Evolutionary conservation across 352 stramenopile genomes (phyloP).

Genomic region (Bremia lactucae): DNA sequence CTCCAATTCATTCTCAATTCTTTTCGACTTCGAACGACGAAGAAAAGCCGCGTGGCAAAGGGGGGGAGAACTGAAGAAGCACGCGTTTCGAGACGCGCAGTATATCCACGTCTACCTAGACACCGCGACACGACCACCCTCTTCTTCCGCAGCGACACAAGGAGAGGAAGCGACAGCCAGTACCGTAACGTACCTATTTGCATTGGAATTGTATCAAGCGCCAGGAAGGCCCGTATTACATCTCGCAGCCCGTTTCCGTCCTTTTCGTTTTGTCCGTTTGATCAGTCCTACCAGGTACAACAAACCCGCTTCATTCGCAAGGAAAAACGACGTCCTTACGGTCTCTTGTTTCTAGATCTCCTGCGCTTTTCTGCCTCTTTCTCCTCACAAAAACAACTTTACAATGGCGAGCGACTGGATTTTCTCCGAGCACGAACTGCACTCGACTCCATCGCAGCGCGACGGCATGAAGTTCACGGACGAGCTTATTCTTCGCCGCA

Average conservation of each 20-base stretch:
- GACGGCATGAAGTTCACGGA: conserved; percentile 73
- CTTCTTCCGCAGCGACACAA: conserved; percentile 12
- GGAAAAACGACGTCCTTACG: no score
- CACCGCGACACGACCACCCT: conserved; percentile 1
- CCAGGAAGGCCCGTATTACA: conserved; percentile 3
- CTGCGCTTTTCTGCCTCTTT: not conserved
- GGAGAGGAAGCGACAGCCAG: conserved; percentile 5
- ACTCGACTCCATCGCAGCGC: conserved; percentile 45
- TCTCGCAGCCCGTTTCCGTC: not conserved
- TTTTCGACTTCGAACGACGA: conserved; percentile 14
- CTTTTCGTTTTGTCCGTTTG: no score
- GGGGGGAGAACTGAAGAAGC: conserved; percentile 27
- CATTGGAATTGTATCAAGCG: conserved; percentile 3
- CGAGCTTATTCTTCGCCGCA: conserved; percentile 56
- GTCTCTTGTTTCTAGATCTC: no score
- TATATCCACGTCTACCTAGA: conserved; percentile 11
- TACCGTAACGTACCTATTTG: no score
- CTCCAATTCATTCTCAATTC: conserved; percentile 34
- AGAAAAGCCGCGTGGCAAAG: conserved; percentile 19
- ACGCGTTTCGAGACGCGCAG: conserved; percentile 13
- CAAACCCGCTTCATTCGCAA: no score
- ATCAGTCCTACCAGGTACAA: no score
- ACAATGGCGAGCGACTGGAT: conserved; percentile 46
- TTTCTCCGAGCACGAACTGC: conserved; percentile 63
- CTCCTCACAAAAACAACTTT: no score